A percentile compares a stretch with the other conserved stretches of the same genome.
Evolutionary conservation across 2,329 filamentous ascomycete species (phyloP).

Genomic region (Alternaria infectoria): DNA sequence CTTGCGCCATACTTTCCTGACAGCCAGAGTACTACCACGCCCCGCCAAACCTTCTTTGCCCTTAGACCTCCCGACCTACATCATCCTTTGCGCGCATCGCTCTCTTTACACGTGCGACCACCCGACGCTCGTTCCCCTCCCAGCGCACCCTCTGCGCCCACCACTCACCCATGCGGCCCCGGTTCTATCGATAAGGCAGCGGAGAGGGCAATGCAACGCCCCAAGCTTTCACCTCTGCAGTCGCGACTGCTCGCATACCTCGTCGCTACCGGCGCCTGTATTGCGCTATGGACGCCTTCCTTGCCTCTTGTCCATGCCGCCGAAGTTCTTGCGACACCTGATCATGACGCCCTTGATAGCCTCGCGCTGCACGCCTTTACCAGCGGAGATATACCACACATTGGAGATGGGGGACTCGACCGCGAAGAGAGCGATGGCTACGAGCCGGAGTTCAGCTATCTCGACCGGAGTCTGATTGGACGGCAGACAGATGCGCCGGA

Average conservation of each 20-base stretch:
- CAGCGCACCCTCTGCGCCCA: conserved; percentile 25
- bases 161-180: conserved; percentile 24
- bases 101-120: not conserved
- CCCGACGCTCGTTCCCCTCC: not conserved
- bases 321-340: conserved; percentile 52
- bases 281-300: conserved; percentile 66
- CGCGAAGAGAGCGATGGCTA: conserved; percentile 53
- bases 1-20: no score
- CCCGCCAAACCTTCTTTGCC: not conserved
- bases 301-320: conserved; percentile 65
- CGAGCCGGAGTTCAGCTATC: conserved; percentile 65
- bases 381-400: conserved; percentile 53
- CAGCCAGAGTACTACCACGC: not conserved
- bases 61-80: not conserved
- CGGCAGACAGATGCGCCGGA: conserved; percentile 59
- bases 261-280: conserved; percentile 64
- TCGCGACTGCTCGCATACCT: conserved; percentile 74
- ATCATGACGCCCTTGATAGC: conserved; percentile 18
- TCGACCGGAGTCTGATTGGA: conserved; percentile 69
- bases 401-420: conserved; percentile 36
- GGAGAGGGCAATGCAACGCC: conserved; percentile 50
- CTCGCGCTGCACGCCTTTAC: conserved; percentile 20
- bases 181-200: conserved; percentile 26
- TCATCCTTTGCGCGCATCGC: conserved; percentile 2
- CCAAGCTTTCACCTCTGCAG: conserved; percentile 70